phyloP scores from a whole-genome alignment of 441 rosid species.

The Adansonia rubrostipa region DNA sequence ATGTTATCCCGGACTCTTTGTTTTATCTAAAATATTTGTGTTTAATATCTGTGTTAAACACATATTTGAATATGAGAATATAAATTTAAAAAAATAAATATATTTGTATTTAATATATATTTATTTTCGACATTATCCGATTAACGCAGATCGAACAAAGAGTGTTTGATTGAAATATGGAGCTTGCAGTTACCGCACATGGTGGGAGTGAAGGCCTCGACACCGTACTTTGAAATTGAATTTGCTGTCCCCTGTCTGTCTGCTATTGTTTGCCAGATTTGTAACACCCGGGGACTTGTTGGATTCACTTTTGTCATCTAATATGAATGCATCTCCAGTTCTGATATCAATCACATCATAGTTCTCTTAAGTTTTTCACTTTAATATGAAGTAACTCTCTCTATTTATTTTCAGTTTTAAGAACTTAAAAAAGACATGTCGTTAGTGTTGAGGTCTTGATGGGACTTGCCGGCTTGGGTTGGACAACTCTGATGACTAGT shows the following conservation, averaged over 20 bases:
- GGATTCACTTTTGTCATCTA: slow-evolving; percentile 7
- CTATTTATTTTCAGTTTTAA: neutral
- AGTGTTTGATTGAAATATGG: neutral
- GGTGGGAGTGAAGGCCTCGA: neutral
- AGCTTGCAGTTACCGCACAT: neutral
- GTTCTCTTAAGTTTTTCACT: neutral
- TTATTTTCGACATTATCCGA: too few relatives aligned
- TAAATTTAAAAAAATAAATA: too few relatives aligned
- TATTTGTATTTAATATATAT: too few relatives aligned
- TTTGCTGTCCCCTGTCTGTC: neutral
- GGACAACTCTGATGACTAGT: neutral
- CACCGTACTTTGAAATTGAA: neutral
- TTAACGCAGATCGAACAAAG: neutral
- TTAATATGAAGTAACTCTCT: neutral
- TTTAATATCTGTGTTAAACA: too few relatives aligned
- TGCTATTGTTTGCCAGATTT: neutral
- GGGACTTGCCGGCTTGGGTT: neutral
- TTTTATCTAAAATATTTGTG: too few relatives aligned
- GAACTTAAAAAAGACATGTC: neutral
- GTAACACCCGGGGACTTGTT: slow-evolving; percentile 19
- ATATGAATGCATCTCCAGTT: neutral
- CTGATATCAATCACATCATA: neutral
- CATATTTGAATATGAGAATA: too few relatives aligned
- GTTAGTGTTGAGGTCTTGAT: neutral
- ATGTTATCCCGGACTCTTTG: too few relatives aligned